phyloP scores from a whole-genome alignment of 768 basidiomycete genomes.

The Erythrobasidium yunnanense region DNA sequence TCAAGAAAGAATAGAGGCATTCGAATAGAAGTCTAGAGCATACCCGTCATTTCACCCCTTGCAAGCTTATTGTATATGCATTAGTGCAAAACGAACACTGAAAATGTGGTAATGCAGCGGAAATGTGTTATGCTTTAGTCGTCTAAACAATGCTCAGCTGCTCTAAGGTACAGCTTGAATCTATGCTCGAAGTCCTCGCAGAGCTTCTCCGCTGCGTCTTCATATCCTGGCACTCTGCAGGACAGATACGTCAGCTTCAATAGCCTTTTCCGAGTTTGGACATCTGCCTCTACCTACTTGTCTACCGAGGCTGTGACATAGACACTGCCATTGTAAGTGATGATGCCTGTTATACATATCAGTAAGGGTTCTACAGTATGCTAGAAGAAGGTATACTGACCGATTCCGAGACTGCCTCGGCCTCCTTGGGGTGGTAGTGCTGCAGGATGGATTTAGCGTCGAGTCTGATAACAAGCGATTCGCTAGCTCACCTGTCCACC shows the following conservation, averaged over 20 bases:
- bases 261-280: not conserved
- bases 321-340: conserved; percentile 6
- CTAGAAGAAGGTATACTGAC: not conserved
- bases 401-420: conserved; percentile 1
- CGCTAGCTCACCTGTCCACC: not conserved
- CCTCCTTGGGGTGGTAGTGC: conserved; percentile 13
- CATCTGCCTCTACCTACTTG: not conserved
- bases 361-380: not conserved
- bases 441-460: not conserved
- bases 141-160: conserved; percentile 1
- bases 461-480: not conserved
- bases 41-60: no score
- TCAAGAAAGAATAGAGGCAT: conserved; percentile 24
- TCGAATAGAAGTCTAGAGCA: no score
- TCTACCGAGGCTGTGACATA: not conserved
- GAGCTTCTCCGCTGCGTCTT: conserved; percentile 17
- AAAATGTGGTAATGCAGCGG: not conserved
- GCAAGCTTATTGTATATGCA: no score
- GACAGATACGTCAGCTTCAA: not conserved
- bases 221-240: conserved; percentile 11
- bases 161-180: conserved; percentile 11
- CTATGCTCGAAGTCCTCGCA: conserved; percentile 20
- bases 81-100: no score
- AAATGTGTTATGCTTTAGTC: not conserved
- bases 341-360: not conserved